These are phyloP conservation scores for Deinandra increscens DNA, from an alignment of 129 eudicot species.

Conservation along the genomic window DNA sequence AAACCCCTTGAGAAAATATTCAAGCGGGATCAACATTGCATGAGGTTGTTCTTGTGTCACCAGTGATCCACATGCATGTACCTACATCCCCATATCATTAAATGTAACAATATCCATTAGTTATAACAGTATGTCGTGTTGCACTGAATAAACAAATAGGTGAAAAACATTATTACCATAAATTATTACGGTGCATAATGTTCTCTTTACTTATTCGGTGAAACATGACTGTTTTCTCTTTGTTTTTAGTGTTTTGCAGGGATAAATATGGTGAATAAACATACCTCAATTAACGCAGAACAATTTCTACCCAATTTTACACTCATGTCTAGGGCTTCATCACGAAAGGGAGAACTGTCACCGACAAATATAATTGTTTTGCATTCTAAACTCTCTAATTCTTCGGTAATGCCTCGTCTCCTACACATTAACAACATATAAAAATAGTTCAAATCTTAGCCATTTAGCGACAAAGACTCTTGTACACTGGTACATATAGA, in stretches of 20 bases:
- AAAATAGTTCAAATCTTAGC: too few relatives aligned
- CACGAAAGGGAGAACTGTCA: conserved; percentile 71
- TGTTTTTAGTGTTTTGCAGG: background rate
- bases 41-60: conserved; percentile 94
- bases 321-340: conserved; percentile 79
- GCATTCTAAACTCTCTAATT: conserved; percentile 61
- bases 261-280: conserved; percentile 4
- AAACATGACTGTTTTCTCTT: too few relatives aligned
- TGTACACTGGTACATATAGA: background rate
- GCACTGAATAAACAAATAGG: background rate
- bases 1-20: conserved; percentile 76
- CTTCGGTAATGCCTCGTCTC: conserved; percentile 71
- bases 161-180: too few relatives aligned
- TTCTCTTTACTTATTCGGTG: background rate
- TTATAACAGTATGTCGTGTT: background rate
- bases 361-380: conserved; percentile 84
- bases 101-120: background rate
- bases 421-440: conserved; percentile 35
- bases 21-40: conserved; percentile 74
- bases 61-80: conserved; percentile 88
- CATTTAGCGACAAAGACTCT: background rate
- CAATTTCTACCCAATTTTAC: conserved; percentile 65
- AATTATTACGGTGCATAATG: background rate
- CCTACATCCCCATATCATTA: conserved; percentile 34
- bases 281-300: conserved; percentile 89